These are phyloP conservation scores for Paecilomyces sp. DNA, from an alignment of 2,329 filamentous ascomycete genomes.

Conservation along the genomic window DNA sequence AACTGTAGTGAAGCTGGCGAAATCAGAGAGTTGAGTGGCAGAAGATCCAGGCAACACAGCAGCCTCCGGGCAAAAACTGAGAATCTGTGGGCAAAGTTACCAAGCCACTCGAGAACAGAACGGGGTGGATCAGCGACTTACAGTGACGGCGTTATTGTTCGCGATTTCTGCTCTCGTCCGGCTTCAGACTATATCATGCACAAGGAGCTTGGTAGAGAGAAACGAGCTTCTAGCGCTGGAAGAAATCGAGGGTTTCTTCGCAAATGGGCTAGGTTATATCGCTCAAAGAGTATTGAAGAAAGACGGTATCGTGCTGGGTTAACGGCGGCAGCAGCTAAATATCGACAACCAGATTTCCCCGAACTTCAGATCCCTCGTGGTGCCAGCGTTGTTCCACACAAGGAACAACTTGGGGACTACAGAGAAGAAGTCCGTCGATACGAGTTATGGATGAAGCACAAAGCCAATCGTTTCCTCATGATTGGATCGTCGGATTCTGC, in stretches of 20 bases:
- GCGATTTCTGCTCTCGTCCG: conserved; percentile 11
- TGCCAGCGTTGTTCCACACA: conserved; percentile 2
- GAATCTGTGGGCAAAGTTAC: conserved; percentile 13
- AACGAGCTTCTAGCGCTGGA: conserved; percentile 2
- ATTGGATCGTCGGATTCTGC: neutral
- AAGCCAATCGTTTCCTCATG: neutral
- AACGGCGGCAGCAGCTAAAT: conserved; percentile 7
- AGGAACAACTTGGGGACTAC: conserved; percentile 9
- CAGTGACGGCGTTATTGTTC: conserved; percentile 11
- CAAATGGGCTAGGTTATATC: conserved; percentile 5
- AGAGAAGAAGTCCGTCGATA: conserved; percentile 5
- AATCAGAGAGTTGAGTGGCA: conserved; percentile 6
- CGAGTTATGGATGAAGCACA: neutral
- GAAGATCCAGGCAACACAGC: conserved; percentile 2
- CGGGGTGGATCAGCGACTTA: conserved; percentile 8
- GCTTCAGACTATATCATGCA: conserved; percentile 3
- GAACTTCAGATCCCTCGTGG: conserved; percentile 11
- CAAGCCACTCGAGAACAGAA: conserved; percentile 10
- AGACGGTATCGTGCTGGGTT: conserved; percentile 10
- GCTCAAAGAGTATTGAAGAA: conserved; percentile 5
- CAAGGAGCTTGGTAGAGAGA: neutral
- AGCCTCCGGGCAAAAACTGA: neutral
- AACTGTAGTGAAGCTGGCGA: conserved; percentile 3
- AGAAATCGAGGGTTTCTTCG: conserved; percentile 6
- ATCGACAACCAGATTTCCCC: conserved; percentile 6